phyloP scores from a whole-genome alignment of 257 asterid genomes.

The Capsicum baccatum region DNA sequence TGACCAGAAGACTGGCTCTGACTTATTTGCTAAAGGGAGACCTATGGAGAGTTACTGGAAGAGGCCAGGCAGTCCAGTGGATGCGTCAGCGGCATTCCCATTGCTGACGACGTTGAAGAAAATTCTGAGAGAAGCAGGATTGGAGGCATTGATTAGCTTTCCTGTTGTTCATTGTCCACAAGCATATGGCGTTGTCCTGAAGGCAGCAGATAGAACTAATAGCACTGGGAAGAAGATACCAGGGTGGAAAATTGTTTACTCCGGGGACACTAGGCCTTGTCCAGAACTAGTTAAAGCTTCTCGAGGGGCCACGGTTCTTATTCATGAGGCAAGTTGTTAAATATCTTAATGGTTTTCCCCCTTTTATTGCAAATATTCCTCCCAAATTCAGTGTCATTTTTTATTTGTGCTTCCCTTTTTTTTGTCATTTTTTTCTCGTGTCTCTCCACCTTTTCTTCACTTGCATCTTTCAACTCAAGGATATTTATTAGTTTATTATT shows the following conservation, averaged over 20 bases:
- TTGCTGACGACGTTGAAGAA: slow-evolving; percentile 54
- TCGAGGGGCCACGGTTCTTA: slow-evolving; percentile 80
- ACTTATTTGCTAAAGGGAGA: slow-evolving; percentile 65
- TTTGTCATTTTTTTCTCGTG: background rate
- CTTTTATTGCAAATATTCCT: background rate
- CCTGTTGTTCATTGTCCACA: slow-evolving; percentile 93
- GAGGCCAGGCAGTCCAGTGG: slow-evolving; percentile 56
- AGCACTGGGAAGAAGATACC: slow-evolving; percentile 65
- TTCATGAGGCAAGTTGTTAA: slow-evolving; percentile 66
- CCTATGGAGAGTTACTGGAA: slow-evolving; percentile 78
- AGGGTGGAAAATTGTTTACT: slow-evolving; percentile 94
- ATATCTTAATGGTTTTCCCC: background rate
- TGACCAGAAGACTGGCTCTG: slow-evolving; percentile 38
- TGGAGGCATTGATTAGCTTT: slow-evolving; percentile 69
- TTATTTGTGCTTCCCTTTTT: background rate
- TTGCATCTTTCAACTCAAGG: slow-evolving; percentile 2
- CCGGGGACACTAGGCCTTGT: slow-evolving; percentile 98
- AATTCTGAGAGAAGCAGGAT: slow-evolving; percentile 67
- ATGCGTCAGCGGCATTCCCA: slow-evolving; percentile 44
- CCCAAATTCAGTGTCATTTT: background rate
- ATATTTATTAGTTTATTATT: background rate
- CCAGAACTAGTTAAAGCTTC: slow-evolving; percentile 79
- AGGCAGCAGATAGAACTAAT: slow-evolving; percentile 66
- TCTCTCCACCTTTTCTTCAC: slow-evolving; percentile 12
- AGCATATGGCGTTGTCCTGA: slow-evolving; percentile 70